Evolutionary conservation across 2,329 filamentous ascomycete genomes (phyloP), one percentile per base, ranked within the genome.

Genomic region (Aureobasidium sp.): DNA sequence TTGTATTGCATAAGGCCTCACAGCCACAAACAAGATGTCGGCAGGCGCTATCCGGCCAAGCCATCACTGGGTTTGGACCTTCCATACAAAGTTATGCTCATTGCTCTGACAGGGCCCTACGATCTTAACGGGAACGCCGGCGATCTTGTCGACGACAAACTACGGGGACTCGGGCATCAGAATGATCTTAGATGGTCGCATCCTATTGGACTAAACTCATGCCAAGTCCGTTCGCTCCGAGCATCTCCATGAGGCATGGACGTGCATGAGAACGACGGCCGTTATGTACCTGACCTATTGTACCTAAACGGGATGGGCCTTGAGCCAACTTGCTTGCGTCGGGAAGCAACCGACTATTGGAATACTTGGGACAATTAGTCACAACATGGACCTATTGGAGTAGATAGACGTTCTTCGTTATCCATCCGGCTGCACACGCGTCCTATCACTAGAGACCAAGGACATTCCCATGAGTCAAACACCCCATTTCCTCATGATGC

Each of bases 241-340:
- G 56, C 56, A 59, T 59, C 9, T 59, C 56, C 44, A 48, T 59
- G 15, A 23, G 15, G 1, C 23, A n/a, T 32, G 44, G 17, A 41
- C 44, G 56, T 58, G 55, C 56, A 36, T 59, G 34, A 23, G 56
- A 50, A 59, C 56, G 56, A 50, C 44, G 29, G 34, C 56, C 34
- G 44, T 59, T 59, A 27, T 37, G 55, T 26, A 58, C 13, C 17
- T 17, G 7, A 5, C 44, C 26, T 47, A 47, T 47, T 4, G 13
- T 27, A 46, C 39, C 39, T 6, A n/a, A 44, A 46, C 27, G 36
- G 53, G 47, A 51, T 36, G 47, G 46, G 27, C 47, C 29, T 36
- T 36, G 27, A 36, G 47, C 29, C 23, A 27, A 20, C 37, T 29
- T 20, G 15, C 39, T n/a, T 44, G 53, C 17, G 20, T 32, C 42